Evolutionary conservation across 371 early-diverging fungal species (phyloP).

Genomic region (Mortierella sp.): DNA sequence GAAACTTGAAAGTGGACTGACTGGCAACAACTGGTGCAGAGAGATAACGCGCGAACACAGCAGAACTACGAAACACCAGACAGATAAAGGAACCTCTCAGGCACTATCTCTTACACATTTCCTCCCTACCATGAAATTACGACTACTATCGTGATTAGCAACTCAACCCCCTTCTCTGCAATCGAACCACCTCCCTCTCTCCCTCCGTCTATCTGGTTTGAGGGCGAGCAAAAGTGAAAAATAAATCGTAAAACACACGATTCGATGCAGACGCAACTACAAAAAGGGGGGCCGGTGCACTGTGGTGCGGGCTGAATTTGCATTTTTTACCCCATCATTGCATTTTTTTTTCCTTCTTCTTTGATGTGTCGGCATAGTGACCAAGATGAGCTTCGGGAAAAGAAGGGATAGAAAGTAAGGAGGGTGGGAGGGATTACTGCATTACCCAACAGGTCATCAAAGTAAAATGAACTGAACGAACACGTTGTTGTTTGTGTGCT

Average conservation of each 20-base stretch:
- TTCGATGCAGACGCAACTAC: no score
- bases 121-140: no score
- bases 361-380: background rate
- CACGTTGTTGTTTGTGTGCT: background rate
- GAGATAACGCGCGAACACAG: constrained; percentile 5
- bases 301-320: no score
- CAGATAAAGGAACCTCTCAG: background rate
- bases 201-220: no score
- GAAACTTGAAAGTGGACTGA: background rate
- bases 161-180: no score
- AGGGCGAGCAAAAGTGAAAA: no score
- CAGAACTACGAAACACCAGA: no score
- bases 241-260: no score
- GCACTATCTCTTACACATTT: background rate
- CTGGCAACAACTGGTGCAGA: background rate
- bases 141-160: no score
- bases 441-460: background rate
- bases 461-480: background rate
- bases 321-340: background rate
- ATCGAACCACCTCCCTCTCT: no score
- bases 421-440: background rate
- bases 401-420: no score
- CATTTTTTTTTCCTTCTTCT: background rate
- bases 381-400: background rate
- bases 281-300: no score